Conservation (phyloP, 192 early-diverging fungal species). For the Linderina pennispora region DNA sequence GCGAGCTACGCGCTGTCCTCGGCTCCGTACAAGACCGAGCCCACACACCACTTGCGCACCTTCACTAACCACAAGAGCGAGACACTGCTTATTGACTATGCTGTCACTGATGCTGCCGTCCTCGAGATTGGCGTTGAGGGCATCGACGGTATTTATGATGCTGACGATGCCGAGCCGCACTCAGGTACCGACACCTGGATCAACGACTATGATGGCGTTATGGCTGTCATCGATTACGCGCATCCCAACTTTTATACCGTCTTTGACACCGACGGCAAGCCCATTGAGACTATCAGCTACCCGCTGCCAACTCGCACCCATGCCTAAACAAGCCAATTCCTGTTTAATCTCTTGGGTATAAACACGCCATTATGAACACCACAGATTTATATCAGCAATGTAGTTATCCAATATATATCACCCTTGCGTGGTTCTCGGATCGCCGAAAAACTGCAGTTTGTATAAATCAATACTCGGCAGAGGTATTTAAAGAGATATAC, state of each 20-base stretch:
- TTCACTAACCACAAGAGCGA: not conserved
- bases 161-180: not conserved
- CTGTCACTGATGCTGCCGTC: not conserved
- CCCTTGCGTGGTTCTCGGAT: too few species aligned
- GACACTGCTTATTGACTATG: not conserved
- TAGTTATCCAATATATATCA: too few species aligned
- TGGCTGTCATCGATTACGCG: not conserved
- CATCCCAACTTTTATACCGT: not conserved
- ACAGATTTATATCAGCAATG: too few species aligned
- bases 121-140: not conserved
- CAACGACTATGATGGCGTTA: not conserved
- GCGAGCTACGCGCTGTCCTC: not conserved
- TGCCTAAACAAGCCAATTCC: too few species aligned
- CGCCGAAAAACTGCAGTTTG: too few species aligned
- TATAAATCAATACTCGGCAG: too few species aligned
- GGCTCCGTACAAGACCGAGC: not conserved
- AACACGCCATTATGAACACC: too few species aligned
- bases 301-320: too few species aligned
- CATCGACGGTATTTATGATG: not conserved
- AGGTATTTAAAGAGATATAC: too few species aligned
- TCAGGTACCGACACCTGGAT: not conserved
- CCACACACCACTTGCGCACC: not conserved
- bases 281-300: not conserved
- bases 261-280: not conserved
- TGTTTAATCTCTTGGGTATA: too few species aligned